Evolutionary conservation across 2,329 filamentous ascomycete species (phyloP), one percentile per base, ranked within the genome.

Genomic region (Periconia sp.): DNA sequence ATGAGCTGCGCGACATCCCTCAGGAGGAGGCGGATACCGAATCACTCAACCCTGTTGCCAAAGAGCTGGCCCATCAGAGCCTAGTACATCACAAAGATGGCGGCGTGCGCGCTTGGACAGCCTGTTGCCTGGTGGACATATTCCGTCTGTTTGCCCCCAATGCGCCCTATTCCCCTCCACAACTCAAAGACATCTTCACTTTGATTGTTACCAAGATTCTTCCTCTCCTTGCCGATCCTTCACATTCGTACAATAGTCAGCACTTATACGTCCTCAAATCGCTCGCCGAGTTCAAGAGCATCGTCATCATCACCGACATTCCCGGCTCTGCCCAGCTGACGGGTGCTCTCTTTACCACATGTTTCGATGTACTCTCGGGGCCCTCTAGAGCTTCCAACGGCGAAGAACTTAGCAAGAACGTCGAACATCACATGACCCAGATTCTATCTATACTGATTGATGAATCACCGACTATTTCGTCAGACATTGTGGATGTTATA

Each of bases 141-240:
- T 84, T 99, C 70, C 88, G 90, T 65, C 82, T 99, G 53, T 96
- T 91, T 76, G 94, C 94, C 27, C 94, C 94, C 0, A 88, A 97
- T 80, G 94, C 94, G 71, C 94, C 94, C 17, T 97, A 96, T 75
- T 95, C 91, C 20, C 86, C 85, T 41, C 86, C 89, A 55, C 92
- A 97, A 77, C 82, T 97, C 58, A 96, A 95, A 91, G 92, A 96
- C 76, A 93, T 97, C 71, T 99, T 97, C 78, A 88, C 87, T 27
- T 85, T 96, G 57, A 91, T 97, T 70, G 85, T 97, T 63, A 87
- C 85, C 53, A 87, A 87, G 46, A 89, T 96, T 60, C 82, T 97
- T 44, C 92, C 92, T 45, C 86, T 91, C 44, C 85, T 97, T 23
- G 88, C 91, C 66, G 88, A 96, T 66, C 91, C 92, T 13, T 87